A percentile compares a stretch with the other conserved stretches of the same genome.
phyloP scores from a whole-genome alignment of 192 early-diverging fungal genomes.

The Coemansia sp. region DNA sequence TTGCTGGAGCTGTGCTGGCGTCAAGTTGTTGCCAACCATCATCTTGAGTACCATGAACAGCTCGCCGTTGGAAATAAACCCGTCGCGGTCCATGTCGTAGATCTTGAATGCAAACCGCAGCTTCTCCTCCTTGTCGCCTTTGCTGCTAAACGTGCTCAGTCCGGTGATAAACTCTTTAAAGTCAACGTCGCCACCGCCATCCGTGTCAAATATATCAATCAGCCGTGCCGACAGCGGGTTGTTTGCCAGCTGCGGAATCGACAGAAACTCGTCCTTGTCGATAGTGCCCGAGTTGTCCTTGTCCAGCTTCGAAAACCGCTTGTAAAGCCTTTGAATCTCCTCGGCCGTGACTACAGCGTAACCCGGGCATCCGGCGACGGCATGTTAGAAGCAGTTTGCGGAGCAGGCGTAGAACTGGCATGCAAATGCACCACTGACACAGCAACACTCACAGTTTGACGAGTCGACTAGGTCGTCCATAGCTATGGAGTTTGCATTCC shows the following conservation, averaged over 20 bases:
- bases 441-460: conserved; percentile 27
- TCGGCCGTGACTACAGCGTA: conserved; percentile 68
- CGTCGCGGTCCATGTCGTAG: conserved; percentile 99
- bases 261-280: conserved; percentile 95
- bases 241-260: conserved; percentile 94
- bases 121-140: conserved; percentile 94
- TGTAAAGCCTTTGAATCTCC: conserved; percentile 98
- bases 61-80: conserved; percentile 98
- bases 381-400: not conserved
- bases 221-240: conserved; percentile 95
- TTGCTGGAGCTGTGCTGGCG: conserved; percentile 95
- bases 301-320: conserved; percentile 97
- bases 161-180: conserved; percentile 98
- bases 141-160: conserved; percentile 88
- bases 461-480: conserved; percentile 46
- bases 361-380: not conserved
- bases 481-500: conserved; percentile 43
- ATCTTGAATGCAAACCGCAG: conserved; percentile 96
- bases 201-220: conserved; percentile 95
- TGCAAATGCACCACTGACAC: too few species aligned
- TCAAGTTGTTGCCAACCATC: conserved; percentile 99
- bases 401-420: not conserved
- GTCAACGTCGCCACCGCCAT: conserved; percentile 98
- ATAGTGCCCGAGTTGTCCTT: conserved; percentile 95
- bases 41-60: conserved; percentile 97